Base-by-base conservation (phyloP, 2,329 filamentous ascomycete genomes). In the Blastomyces parvus region DNA sequence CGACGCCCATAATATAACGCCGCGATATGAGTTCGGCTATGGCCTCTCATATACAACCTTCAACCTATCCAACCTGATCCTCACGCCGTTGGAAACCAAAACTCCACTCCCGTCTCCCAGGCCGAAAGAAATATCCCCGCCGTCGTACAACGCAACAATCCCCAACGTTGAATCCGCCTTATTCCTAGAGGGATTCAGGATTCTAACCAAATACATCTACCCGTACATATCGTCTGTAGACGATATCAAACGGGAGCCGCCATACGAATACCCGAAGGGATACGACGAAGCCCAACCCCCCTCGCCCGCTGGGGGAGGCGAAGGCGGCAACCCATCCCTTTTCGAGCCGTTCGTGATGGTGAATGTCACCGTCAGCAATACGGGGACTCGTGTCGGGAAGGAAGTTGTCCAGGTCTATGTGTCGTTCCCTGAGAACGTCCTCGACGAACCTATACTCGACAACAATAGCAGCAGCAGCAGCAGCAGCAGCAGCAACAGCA, bases 21-120 rank as follows among this genome's bases (percentile, higher is more conserved):
- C 92, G 0, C 87, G 89, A 0, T 97, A 87, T 72, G 88, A 90
- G 57, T 97, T 97, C 69, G 92, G 93, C 0, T 92, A 86, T 65
- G 93, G 92, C 0, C 82, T 97, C 1, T 90, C 87, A 61, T 96
- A 94, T 77, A 91, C 90, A 0, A 82, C 77, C 0, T 95, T 93
- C 73, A 77, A 83, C 14, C 82, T 90, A 63, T 80, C 79, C 13
- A 81, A 83, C 40, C 69, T 84, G 14, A 74, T 78, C 9, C 74
- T 88, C 59, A 73, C 74, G 22, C 67, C 74, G 25, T 65, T 81
- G 25, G 80, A 79, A 59, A 68, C 74, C 7, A 87, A 86, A 71
- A 76, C 80, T 1, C 69, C 73, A 0, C 71, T 81, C 6, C 74
- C 83, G 13, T 74, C 77, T 1, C 73, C 79, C 4, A 75, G 79